Evolutionary conservation across 1,284 basidiomycete species (phyloP), one percentile per base, ranked within the genome.

Genomic region (Farysia itapuensis): DNA sequence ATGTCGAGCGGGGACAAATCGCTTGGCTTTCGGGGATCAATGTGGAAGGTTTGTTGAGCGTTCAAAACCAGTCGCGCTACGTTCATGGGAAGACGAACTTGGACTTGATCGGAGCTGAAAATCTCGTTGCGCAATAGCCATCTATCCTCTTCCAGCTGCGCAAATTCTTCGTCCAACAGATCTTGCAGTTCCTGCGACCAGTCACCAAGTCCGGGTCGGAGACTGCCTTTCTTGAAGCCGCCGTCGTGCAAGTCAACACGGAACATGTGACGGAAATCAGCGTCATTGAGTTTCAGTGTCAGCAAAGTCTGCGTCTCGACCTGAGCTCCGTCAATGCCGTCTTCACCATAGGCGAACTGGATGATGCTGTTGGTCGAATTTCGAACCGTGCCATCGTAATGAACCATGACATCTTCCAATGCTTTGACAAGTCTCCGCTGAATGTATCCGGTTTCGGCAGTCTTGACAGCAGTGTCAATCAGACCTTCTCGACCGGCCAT

Each of bases 401-500:
- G 88, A 30, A 97, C 93, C 84, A 90, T 90, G 30, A 99, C 87
- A 64, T 98, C 95, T 78, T 98, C 95, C 67, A 98, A 81, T 2
- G 94, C 95, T 80, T 99, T 98, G 70, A 99, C 93, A 56, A 98
- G 81, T 63, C 94, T 89, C 72, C 94, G 89, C 78, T 98, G 95
- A 70, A 98, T 98, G 78, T 98, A 98, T 70, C 95, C 95, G 0
- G 95, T 98, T 80, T 99, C 95, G 36, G 95, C 95, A 6, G 95
- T 98, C 81, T 99, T 99, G 79, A 99, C 93, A 22, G 95, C 95
- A 2, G 95, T 99, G 83, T 98, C 95, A 70, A 98, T 97, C 42
- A 98, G 80, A 83, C 95, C 95, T 79, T 98, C 95, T 72, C 95
- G 88, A 81, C 95, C 95, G 71, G 94, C 94, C 95, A 98, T 98